phyloP scores from a whole-genome alignment of 2,329 filamentous ascomycete genomes.

The Pyricularia sp. region DNA sequence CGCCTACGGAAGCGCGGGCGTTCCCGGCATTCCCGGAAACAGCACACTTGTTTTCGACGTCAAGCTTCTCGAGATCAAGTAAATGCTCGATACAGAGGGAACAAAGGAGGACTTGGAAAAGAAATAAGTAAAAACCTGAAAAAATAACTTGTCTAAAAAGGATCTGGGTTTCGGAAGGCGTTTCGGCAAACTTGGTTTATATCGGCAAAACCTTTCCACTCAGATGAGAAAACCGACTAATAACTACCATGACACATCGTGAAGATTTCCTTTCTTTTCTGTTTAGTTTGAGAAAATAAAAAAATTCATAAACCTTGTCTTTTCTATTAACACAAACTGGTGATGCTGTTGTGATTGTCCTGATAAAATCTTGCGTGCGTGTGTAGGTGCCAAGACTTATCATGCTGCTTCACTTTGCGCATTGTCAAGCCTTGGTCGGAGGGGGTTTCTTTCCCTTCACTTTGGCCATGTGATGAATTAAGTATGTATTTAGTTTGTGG shows the following conservation, averaged over 20 bases:
- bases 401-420: no score
- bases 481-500: no score
- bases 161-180: not conserved
- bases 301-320: not conserved
- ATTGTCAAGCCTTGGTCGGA: no score
- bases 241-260: not conserved
- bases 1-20: conserved; percentile 75
- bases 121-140: not conserved
- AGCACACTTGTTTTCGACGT: conserved; percentile 86
- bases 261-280: not conserved
- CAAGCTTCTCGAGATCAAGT: conserved; percentile 76
- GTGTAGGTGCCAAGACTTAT: no score
- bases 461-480: no score
- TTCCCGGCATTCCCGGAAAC: conserved; percentile 82
- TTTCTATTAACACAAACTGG: not conserved
- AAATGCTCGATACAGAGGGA: conserved; percentile 19
- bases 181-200: not conserved
- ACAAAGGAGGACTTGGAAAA: not conserved
- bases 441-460: no score
- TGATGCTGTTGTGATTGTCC: not conserved
- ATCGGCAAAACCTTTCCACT: not conserved
- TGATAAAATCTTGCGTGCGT: not conserved
- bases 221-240: not conserved
- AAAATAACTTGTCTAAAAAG: not conserved
- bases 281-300: not conserved